Evolutionary conservation across 2,329 filamentous ascomycete genomes (phyloP), one percentile per base, ranked within the genome.

Genomic region (Pseudodiploospora longispora): DNA sequence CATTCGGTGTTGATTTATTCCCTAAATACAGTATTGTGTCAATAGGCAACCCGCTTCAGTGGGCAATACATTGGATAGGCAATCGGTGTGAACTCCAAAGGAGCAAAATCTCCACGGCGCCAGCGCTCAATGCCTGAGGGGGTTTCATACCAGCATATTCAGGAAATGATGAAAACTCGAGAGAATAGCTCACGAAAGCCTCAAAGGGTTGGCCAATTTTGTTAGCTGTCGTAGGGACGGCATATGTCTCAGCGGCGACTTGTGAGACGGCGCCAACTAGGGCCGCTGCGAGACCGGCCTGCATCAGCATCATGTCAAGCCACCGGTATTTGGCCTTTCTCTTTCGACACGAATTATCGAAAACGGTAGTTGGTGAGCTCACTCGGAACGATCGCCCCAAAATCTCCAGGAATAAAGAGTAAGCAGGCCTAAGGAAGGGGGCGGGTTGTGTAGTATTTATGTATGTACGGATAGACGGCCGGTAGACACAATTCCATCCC

Each of bases 1-100:
- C 65, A 53, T 83, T 83, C 2, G 80, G 80, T 6, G 56, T 52
- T 0, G 74, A 72, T 6, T 59, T 58, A 53, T 80, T 80, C 9
- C 77, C 71, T 69, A 35, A 31, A 9, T 4, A 10, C 27, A 8
- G 2, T 3, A 33, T 33, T 32, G 29, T 9, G 19, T 19, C 19
- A 19, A 19, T 19, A 19, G 19, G 19, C 3, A 19, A 3, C 19
- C 19, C 19, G 19, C 19, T 19, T 19, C 19, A 19, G 19, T 19
- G 19, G 19, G 19, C 19, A 19, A 19, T 19, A 19, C 19, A 19
- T 19, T 8, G 36, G 7, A 27, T 5, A 30, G 42, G 35, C 31
- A 7, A 30, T 34, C 36, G 40, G 32, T 30, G 31, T 5, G 34
- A n/a, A 27, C 7, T 19, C 33, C 6, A 38, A 33, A 44, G 50